Evolutionary conservation across 495 filamentous ascomycete species (phyloP).

Genomic region (Lepidopterella palustris): DNA sequence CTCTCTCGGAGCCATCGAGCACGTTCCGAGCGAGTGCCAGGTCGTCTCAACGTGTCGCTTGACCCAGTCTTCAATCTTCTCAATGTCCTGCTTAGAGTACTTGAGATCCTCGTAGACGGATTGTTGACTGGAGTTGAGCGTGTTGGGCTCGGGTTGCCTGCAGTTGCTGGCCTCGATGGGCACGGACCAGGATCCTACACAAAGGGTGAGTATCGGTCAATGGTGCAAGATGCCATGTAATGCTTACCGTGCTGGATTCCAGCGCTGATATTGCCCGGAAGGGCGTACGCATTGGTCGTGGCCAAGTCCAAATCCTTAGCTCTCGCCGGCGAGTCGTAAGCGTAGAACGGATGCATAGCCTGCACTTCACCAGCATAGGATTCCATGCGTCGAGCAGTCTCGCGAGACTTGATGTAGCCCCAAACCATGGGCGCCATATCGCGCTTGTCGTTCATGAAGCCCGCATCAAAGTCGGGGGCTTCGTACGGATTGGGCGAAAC

Average conservation of each 20-base stretch:
- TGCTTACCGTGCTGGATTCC: slow-evolving; percentile 55
- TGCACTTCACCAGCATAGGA: slow-evolving; percentile 66
- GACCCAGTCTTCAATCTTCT: slow-evolving; percentile 70
- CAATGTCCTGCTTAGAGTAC: slow-evolving; percentile 61
- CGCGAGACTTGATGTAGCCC: slow-evolving; percentile 81
- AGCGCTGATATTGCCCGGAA: slow-evolving; percentile 64
- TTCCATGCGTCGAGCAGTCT: slow-evolving; percentile 72
- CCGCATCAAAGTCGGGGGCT: slow-evolving; percentile 70
- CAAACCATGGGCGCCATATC: slow-evolving; percentile 82
- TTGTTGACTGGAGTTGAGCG: slow-evolving; percentile 48
- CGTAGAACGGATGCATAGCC: slow-evolving; percentile 54
- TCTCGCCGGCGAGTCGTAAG: slow-evolving; percentile 58
- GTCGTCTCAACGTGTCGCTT: slow-evolving; percentile 70
- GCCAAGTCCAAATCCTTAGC: slow-evolving; percentile 67
- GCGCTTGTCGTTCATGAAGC: slow-evolving; percentile 79
- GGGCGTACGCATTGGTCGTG: slow-evolving; percentile 68
- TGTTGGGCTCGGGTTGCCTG: slow-evolving; percentile 43
- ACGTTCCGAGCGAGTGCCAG: slow-evolving; percentile 66
- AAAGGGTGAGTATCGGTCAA: slow-evolving; percentile 1
- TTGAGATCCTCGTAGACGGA: slow-evolving; percentile 55
- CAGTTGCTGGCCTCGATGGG: slow-evolving; percentile 43
- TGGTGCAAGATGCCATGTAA: neutral
- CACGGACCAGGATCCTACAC: slow-evolving; percentile 39
- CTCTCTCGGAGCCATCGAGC: slow-evolving; percentile 73
- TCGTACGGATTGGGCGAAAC: slow-evolving; percentile 65